These are phyloP conservation scores for Saturnispora galanensis DNA, from an alignment of 805 yeast species.

Conservation along the genomic window DNA sequence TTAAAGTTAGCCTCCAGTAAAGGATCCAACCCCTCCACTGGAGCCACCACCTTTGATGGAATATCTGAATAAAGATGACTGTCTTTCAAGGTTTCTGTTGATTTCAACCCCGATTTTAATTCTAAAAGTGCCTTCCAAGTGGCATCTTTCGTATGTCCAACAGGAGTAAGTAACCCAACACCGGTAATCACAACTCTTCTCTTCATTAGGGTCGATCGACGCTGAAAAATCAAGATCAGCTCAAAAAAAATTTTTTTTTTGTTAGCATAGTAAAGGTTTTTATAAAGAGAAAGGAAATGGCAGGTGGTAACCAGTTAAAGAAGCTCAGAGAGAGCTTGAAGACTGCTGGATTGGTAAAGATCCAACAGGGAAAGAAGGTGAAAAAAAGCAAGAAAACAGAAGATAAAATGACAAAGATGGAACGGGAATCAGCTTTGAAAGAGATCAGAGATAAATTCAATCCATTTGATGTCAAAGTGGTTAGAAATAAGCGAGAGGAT, in stretches of 20 bases:
- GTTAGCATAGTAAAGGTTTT: background rate
- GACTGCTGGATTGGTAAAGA: constrained; percentile 79
- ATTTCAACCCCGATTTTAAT: constrained; percentile 48
- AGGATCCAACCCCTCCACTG: constrained; percentile 37
- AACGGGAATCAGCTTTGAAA: constrained; percentile 43
- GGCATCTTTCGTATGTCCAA: constrained; percentile 57
- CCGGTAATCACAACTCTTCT: constrained; percentile 88
- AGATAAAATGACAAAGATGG: constrained; percentile 65
- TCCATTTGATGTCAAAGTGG: constrained; percentile 75
- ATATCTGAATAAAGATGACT: constrained; percentile 40
- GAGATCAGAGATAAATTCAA: constrained; percentile 77
- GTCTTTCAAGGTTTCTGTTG: constrained; percentile 38
- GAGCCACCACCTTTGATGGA: constrained; percentile 70
- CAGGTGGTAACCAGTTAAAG: constrained; percentile 71
- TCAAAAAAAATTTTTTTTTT: background rate
- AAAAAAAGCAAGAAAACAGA: constrained; percentile 37
- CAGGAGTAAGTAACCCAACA: constrained; percentile 74
- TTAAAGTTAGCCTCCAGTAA: constrained; percentile 27
- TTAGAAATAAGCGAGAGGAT: constrained; percentile 50
- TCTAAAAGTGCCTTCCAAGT: constrained; percentile 47
- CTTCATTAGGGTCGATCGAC: constrained; percentile 1
- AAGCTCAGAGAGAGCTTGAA: constrained; percentile 69
- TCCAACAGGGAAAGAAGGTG: constrained; percentile 57
- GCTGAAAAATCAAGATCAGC: background rate
- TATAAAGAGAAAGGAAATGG: constrained; percentile 43